Percentiles rank a stretch among this genome's conserved stretches.
Evolutionary conservation across 306 rosid genomes (phyloP).

Genomic region (Senna tora): DNA sequence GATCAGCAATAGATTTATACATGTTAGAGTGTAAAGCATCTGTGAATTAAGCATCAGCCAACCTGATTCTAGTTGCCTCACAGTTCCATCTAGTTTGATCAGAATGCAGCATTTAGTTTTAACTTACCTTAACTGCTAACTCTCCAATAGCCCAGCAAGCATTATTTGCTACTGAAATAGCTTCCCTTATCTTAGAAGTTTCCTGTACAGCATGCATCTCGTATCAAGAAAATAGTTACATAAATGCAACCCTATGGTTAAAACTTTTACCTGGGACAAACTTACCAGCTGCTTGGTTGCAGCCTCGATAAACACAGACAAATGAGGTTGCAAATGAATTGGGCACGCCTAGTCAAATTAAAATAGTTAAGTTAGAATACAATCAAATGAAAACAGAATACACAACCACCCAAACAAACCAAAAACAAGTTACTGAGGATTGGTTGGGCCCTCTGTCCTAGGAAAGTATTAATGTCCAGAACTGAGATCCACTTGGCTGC

Average conservation of each 20-base stretch:
- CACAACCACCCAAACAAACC: neutral
- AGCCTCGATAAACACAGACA: slow-evolving; percentile 80
- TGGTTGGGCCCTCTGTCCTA: neutral
- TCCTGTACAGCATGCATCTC: slow-evolving; percentile 53
- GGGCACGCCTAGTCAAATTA: slow-evolving; percentile 73
- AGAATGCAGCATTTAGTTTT: slow-evolving; percentile 30
- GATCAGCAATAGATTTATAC: slow-evolving; percentile 8
- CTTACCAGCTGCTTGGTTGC: slow-evolving; percentile 93
- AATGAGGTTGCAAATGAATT: slow-evolving; percentile 75
- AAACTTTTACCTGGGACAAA: slow-evolving; percentile 30
- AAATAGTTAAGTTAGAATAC: slow-evolving; percentile 16
- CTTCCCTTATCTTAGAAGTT: slow-evolving; percentile 76
- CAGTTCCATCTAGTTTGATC: slow-evolving; percentile 27
- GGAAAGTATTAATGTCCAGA: slow-evolving; percentile 11
- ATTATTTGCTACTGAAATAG: slow-evolving; percentile 94
- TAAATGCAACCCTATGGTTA: slow-evolving; percentile 5
- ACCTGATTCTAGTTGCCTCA: slow-evolving; percentile 16
- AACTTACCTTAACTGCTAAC: slow-evolving; percentile 84
- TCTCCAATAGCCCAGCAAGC: slow-evolving; percentile 99
- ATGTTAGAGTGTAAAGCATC: slow-evolving; percentile 1
- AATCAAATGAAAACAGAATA: slow-evolving; percentile 33
- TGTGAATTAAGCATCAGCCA: slow-evolving; percentile 17
- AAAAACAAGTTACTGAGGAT: neutral
- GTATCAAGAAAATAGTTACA: slow-evolving; percentile 34
- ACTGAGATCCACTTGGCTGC: neutral